These are phyloP conservation scores for Ascocoryne sarcoides DNA, from an alignment of 2,329 filamentous ascomycete genomes.

Conservation along the genomic window DNA sequence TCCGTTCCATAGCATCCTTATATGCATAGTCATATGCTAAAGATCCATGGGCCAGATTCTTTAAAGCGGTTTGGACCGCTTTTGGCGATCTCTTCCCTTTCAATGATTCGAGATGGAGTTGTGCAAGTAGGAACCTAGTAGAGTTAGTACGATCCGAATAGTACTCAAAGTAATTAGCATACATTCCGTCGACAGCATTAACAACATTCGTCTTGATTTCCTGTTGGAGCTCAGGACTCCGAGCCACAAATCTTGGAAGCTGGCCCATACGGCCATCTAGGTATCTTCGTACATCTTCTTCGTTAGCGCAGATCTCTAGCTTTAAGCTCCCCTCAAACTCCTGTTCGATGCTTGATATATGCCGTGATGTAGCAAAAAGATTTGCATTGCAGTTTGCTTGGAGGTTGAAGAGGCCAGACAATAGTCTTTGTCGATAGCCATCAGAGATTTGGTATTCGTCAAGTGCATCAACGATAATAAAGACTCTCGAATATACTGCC, in stretches of 20 bases:
- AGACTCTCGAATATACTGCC: slow-evolving; percentile 15
- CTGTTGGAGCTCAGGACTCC: slow-evolving; percentile 13
- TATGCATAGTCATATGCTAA: slow-evolving; percentile 34
- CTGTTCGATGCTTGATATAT: slow-evolving; percentile 17
- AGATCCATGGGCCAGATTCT: slow-evolving; percentile 25
- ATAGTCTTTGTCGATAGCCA: slow-evolving; percentile 17
- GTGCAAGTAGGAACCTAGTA: slow-evolving; percentile 26
- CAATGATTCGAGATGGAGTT: slow-evolving; percentile 23
- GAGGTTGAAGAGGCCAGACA: slow-evolving; percentile 20
- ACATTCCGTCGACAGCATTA: slow-evolving; percentile 18
- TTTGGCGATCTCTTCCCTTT: slow-evolving; percentile 27
- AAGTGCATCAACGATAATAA: slow-evolving; percentile 16
- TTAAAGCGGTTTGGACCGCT: slow-evolving; percentile 27
- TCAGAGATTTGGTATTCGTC: slow-evolving; percentile 13
- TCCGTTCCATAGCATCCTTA: slow-evolving; percentile 33
- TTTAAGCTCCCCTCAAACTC: slow-evolving; percentile 12
- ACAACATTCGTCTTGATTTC: slow-evolving; percentile 13
- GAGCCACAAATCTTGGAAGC: slow-evolving; percentile 12
- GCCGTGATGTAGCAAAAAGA: slow-evolving; percentile 28
- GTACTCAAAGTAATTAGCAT: not conserved
- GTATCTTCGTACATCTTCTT: slow-evolving; percentile 26
- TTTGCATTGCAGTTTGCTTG: slow-evolving; percentile 13
- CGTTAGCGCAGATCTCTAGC: slow-evolving; percentile 26
- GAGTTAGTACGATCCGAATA: slow-evolving; percentile 12
- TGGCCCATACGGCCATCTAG: slow-evolving; percentile 18